These are phyloP conservation scores for Fraxinus sp. DNA, from an alignment of 305 asterid genomes.

Conservation along the genomic window DNA sequence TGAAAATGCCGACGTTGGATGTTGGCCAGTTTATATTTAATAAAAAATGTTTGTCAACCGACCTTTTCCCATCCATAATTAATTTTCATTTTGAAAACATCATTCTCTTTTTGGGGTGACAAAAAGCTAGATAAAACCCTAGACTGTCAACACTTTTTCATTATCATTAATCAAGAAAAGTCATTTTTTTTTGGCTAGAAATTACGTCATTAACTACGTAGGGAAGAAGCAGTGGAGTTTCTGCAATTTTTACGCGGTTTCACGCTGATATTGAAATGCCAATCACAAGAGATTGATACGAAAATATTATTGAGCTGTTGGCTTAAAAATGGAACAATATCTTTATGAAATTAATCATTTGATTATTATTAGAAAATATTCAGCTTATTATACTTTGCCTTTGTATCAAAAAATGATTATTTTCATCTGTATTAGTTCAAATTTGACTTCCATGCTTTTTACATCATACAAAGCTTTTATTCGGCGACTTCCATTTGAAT, in stretches of 20 bases:
- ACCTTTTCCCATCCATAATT: constrained; percentile 18
- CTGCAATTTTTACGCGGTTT: background rate
- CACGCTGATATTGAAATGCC: background rate
- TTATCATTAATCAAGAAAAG: background rate
- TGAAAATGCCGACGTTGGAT: constrained; percentile 34
- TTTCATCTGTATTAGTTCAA: background rate
- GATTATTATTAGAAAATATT: background rate
- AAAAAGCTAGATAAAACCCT: background rate
- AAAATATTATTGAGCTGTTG: background rate
- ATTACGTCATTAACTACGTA: background rate
- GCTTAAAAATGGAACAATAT: background rate
- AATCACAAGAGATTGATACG: background rate
- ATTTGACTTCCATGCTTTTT: background rate
- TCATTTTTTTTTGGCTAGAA: background rate
- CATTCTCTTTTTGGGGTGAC: constrained; percentile 5
- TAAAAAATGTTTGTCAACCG: constrained; percentile 25
- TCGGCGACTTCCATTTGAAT: too few species aligned
- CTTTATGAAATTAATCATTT: background rate
- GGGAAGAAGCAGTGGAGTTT: background rate
- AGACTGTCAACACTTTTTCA: background rate
- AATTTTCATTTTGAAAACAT: constrained; percentile 4
- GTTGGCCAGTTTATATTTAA: constrained; percentile 11
- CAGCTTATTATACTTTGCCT: too few species aligned
- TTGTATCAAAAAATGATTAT: background rate
- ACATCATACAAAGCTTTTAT: too few species aligned